Evolutionary conservation across 225 moss, liverwort and hornwort genomes (phyloP), one percentile per base, ranked within the genome.

Genomic region (Physcomitrellopsis africana): DNA sequence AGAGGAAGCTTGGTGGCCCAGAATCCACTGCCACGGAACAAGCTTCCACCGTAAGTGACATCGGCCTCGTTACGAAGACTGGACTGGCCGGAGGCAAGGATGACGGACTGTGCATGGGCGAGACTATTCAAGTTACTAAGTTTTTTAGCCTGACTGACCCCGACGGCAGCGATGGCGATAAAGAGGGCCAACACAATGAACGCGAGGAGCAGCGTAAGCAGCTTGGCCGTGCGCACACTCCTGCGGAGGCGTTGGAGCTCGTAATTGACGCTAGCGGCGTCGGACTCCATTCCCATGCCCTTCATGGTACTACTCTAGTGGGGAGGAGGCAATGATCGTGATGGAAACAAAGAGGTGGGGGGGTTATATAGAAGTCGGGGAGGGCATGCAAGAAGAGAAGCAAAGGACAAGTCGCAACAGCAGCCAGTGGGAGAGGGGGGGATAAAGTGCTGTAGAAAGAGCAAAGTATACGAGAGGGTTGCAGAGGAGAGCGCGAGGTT

Each of bases 21-120:
- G 77, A 95, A 95, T 7, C 97, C 97, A 72, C 90, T 95, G 3
- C 97, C 97, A 3, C 97, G 88, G 70, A 99, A 99, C 66, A 99
- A 81, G 83, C 97, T 99, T 42, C 97, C 97, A 15, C 90, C 97
- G 26, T 99, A 99, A 18, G 89, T 90, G 24, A 93, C 84, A 9
- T 92, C 97, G 11, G 83, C 27, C n/a, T 77, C 8, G 60, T 67
- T 69, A 37, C 79, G 76, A 55, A 81, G 72, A 65, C 80, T 84
- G 22, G 95, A 79, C 16, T 77, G 49, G 44, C 32, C 32, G 32
- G 72, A 83, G 11, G 93, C 86, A 0, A 92, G 82, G 6, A 76
- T 85, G 8, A 95, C 95, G 42, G 92, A 89, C 80, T 68, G 57
- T 0, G 72, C 80, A n/a, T 63, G 26, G 62, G 77, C 56, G 45